Evolutionary conservation across 352 stramenopile genomes (phyloP).

Genomic region (Pythium grandisporangium): DNA sequence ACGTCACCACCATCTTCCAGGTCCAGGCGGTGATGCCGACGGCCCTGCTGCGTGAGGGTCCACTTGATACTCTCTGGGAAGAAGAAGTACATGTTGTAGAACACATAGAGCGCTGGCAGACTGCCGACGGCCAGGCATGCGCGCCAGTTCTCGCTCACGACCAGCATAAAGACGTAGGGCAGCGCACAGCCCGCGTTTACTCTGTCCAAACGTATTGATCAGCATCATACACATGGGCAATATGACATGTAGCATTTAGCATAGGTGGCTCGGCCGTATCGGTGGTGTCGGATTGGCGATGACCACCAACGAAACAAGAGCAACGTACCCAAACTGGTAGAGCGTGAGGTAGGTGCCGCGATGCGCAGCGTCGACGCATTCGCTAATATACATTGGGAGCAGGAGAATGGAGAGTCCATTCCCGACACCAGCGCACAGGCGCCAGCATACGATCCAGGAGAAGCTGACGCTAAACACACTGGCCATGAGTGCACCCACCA

Average conservation of each 20-base stretch:
- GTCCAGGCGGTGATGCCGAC: conserved; percentile 32
- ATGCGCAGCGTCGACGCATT: conserved; percentile 56
- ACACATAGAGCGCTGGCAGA: conserved; percentile 62
- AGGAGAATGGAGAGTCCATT: conserved; percentile 81
- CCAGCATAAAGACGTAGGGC: conserved; percentile 76
- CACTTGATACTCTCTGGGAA: conserved; percentile 78
- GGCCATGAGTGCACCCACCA: conserved; percentile 48
- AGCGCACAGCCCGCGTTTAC: conserved; percentile 70
- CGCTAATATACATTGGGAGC: conserved; percentile 86
- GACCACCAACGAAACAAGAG: too few relatives aligned
- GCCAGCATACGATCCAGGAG: conserved; percentile 53
- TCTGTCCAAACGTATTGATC: conserved; percentile 10
- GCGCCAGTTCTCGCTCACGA: conserved; percentile 68
- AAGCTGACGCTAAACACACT: conserved; percentile 48
- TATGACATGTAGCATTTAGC: not conserved
- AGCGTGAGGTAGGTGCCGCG: conserved; percentile 64
- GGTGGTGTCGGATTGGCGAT: too few relatives aligned
- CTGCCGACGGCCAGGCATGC: conserved; percentile 62
- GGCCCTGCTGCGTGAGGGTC: conserved; percentile 60
- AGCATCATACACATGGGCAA: not conserved
- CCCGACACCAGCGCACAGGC: conserved; percentile 61
- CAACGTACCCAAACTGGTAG: conserved; percentile 68
- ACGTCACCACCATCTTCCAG: conserved; percentile 16
- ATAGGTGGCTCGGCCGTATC: too few relatives aligned
- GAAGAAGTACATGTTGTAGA: conserved; percentile 64